Percentiles rank a stretch among this genome's conserved stretches.
These are phyloP conservation scores for Xylaria venustula DNA, from an alignment of 495 filamentous ascomycete genomes.

Conservation along the genomic window DNA sequence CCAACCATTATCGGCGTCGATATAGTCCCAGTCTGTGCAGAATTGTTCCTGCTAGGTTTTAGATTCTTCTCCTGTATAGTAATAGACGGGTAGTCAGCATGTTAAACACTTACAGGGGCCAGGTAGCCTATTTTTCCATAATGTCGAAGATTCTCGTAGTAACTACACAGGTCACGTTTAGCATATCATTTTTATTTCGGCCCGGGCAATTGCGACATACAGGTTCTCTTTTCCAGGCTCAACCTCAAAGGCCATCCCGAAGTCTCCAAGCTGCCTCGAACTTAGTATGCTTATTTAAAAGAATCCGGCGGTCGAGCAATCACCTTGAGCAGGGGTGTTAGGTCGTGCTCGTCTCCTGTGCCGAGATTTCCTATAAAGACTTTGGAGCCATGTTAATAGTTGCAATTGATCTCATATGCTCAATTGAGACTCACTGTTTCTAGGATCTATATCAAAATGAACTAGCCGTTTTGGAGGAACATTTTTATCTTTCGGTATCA, in stretches of 20 bases:
- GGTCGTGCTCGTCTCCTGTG: not conserved
- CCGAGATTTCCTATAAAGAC: conserved; percentile 3
- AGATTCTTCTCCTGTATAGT: not conserved
- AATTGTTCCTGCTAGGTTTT: conserved; percentile 1
- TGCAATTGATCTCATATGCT: not conserved
- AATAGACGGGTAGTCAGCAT: not conserved
- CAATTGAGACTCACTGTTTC: not conserved
- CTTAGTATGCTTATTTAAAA: not conserved
- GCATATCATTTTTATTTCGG: not conserved
- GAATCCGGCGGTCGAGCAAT: not conserved
- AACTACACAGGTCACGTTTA: not conserved
- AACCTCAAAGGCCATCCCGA: not conserved
- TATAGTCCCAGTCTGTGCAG: conserved; percentile 1
- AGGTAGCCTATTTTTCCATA: not conserved
- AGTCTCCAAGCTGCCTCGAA: conserved; percentile 8
- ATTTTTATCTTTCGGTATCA: not conserved
- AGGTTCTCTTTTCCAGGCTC: not conserved
- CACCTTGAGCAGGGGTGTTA: not conserved
- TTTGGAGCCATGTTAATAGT: not conserved
- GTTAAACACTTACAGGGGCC: not conserved
- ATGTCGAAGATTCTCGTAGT: conserved; percentile 1
- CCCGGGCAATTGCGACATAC: not conserved
- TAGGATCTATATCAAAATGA: conserved; percentile 9
- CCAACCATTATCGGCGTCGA: not conserved
- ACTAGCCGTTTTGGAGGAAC: not conserved